phyloP scores from a whole-genome alignment of 2,329 filamentous ascomycete genomes.

The Penicillium decumbens region DNA sequence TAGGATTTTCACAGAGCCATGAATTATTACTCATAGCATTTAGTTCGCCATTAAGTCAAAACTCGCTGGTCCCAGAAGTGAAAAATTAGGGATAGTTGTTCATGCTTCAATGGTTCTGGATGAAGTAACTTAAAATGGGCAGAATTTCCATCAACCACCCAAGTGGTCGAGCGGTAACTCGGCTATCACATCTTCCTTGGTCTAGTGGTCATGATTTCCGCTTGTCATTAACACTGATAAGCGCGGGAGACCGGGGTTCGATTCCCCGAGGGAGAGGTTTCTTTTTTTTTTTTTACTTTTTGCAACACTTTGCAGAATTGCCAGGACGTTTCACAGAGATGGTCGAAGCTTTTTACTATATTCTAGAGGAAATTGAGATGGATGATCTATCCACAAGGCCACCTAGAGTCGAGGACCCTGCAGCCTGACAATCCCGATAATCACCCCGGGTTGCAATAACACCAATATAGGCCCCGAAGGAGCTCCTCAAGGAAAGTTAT shows the following conservation, averaged over 20 bases:
- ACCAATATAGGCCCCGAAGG: too few relatives aligned
- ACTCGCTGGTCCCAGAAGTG: neutral
- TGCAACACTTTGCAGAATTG: too few relatives aligned
- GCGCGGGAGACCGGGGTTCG: constrained; percentile 40
- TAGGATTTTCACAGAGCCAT: neutral
- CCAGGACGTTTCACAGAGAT: too few relatives aligned
- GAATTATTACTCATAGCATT: neutral
- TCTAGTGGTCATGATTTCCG: constrained; percentile 42
- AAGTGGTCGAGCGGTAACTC: constrained; percentile 28
- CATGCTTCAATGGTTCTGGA: neutral
- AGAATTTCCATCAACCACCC: constrained; percentile 15
- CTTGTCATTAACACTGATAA: constrained; percentile 33
- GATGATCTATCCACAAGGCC: too few relatives aligned
- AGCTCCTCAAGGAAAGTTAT: too few relatives aligned
- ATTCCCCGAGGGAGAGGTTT: constrained; percentile 36
- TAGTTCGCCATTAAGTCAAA: neutral
- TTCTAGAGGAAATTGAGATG: too few relatives aligned
- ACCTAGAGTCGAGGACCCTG: too few relatives aligned
- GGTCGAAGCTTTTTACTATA: too few relatives aligned
- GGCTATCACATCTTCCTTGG: constrained; percentile 27
- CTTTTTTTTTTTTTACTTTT: constrained; percentile 13
- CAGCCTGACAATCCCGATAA: too few relatives aligned
- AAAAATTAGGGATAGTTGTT: neutral
- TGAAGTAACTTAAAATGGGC: neutral
- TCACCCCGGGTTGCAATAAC: too few relatives aligned